Conservation (phyloP, 257 asterid genomes). For the Solanum peruvianum region DNA sequence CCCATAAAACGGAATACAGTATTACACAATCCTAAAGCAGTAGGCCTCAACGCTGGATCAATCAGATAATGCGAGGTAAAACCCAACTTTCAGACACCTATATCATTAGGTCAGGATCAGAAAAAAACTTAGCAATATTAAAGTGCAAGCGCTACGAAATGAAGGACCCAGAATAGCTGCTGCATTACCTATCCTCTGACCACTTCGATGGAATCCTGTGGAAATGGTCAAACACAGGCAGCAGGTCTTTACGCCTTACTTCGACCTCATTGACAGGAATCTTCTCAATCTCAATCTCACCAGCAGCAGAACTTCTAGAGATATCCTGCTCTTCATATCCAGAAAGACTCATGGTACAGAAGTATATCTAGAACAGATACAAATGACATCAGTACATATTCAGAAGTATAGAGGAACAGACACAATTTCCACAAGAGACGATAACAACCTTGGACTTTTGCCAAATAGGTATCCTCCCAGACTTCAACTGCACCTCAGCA, state of each 20-base stretch:
- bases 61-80: neutral
- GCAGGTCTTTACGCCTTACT: conserved; percentile 24
- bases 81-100: neutral
- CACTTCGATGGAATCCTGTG: conserved; percentile 20
- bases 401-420: neutral
- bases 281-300: conserved; percentile 33
- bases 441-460: conserved; percentile 38
- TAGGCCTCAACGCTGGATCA: neutral
- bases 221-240: conserved; percentile 37
- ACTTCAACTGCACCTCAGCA: conserved; percentile 40
- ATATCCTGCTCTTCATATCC: conserved; percentile 7
- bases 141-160: neutral
- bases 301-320: neutral
- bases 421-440: neutral
- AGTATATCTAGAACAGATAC: conserved; percentile 15
- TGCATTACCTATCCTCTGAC: conserved; percentile 23
- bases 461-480: conserved; percentile 39
- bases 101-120: neutral
- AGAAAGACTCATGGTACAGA: conserved; percentile 19
- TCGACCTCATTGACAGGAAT: conserved; percentile 31
- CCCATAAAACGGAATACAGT: neutral
- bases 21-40: neutral
- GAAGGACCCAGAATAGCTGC: neutral
- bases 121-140: neutral
- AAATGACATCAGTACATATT: conserved; percentile 1